Conservation (phyloP, 345 rosid species). For the Corchorus capsularis region DNA sequence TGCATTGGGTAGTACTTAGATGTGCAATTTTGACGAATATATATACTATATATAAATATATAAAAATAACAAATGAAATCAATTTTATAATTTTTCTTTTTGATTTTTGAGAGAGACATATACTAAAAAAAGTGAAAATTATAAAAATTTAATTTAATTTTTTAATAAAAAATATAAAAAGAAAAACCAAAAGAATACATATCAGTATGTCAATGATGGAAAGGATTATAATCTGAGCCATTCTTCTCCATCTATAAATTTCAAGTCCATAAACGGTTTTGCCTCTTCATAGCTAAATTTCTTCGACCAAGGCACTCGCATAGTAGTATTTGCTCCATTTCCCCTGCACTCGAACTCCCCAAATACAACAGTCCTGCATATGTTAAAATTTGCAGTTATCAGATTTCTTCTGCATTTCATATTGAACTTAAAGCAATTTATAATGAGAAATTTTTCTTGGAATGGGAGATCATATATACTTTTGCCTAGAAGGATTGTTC, state of each 20-base stretch:
- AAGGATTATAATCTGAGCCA: slow-evolving; percentile 71
- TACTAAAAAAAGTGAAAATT: too few species aligned
- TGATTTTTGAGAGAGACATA: too few species aligned
- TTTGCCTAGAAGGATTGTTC: slow-evolving; percentile 54
- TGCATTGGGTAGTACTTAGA: too few species aligned
- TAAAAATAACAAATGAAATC: too few species aligned
- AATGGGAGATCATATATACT: slow-evolving; percentile 38
- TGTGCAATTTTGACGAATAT: too few species aligned
- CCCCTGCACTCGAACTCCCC: slow-evolving; percentile 86
- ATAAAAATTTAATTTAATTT: too few species aligned
- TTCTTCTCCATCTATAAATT: slow-evolving; percentile 68
- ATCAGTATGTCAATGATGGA: too few species aligned
- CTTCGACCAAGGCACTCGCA: slow-evolving; percentile 73
- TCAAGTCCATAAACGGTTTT: slow-evolving; percentile 51
- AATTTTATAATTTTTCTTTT: too few species aligned
- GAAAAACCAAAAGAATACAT: too few species aligned
- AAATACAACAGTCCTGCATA: slow-evolving; percentile 67
- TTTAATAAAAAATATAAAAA: too few species aligned
- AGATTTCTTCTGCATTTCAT: not conserved
- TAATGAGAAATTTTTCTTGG: not conserved
- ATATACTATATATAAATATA: too few species aligned
- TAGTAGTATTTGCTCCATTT: slow-evolving; percentile 66
- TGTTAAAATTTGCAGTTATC: not conserved
- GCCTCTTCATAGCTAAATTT: slow-evolving; percentile 50
- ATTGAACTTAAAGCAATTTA: not conserved